These are phyloP conservation scores for Albugo laibachii DNA, from an alignment of 352 stramenopile species.

Conservation along the genomic window DNA sequence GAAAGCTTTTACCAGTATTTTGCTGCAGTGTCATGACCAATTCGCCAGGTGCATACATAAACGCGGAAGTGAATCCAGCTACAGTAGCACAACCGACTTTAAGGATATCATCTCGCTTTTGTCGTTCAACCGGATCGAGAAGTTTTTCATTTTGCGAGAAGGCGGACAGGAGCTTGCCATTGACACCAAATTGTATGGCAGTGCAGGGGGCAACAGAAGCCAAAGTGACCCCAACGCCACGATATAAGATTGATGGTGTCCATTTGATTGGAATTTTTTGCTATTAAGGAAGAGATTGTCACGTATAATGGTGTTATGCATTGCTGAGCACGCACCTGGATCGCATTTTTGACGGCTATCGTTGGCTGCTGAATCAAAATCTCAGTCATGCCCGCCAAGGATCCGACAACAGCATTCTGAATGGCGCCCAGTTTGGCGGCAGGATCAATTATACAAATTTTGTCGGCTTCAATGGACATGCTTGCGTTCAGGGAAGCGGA, in stretches of 20 bases:
- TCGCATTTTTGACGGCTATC: slow-evolving; percentile 68
- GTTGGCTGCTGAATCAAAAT: slow-evolving; percentile 69
- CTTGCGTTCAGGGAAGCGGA: too few relatives aligned
- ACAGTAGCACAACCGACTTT: slow-evolving; percentile 44
- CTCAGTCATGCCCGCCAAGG: slow-evolving; percentile 64
- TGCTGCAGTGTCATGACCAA: slow-evolving; percentile 78
- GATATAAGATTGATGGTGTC: slow-evolving; percentile 40
- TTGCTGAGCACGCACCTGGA: slow-evolving; percentile 16
- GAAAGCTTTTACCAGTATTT: slow-evolving; percentile 52
- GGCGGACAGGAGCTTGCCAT: slow-evolving; percentile 19
- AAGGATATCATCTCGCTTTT: slow-evolving; percentile 2
- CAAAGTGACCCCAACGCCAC: slow-evolving; percentile 54
- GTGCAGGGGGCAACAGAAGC: slow-evolving; percentile 61
- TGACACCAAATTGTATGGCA: slow-evolving; percentile 59
- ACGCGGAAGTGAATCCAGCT: slow-evolving; percentile 34
- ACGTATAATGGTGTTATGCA: neutral
- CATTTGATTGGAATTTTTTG: slow-evolving; percentile 46
- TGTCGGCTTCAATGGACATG: too few relatives aligned
- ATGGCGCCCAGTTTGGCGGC: slow-evolving; percentile 19
- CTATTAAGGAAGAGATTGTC: slow-evolving; percentile 8
- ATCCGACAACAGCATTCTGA: slow-evolving; percentile 61
- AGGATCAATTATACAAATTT: too few relatives aligned
- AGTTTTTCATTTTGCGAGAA: neutral
- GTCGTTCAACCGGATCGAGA: neutral
- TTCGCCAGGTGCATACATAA: slow-evolving; percentile 47